Evolutionary conservation across 441 rosid species (phyloP).

Genomic region (Francoa sonchifolia): DNA sequence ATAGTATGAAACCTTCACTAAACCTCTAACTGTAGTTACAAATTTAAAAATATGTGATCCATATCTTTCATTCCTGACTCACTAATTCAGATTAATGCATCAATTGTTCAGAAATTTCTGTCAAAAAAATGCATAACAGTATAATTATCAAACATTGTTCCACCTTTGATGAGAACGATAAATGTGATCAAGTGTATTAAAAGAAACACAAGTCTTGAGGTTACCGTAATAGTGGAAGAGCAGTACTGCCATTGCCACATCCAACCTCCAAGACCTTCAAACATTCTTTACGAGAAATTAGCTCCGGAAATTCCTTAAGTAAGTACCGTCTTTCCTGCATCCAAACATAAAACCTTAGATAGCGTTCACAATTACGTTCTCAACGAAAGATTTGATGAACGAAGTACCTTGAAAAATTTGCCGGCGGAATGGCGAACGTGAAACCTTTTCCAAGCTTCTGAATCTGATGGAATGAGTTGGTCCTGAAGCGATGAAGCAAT

Average conservation of each 20-base stretch:
- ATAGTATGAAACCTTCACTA: neutral
- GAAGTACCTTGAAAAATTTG: slow-evolving; percentile 75
- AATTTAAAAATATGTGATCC: neutral
- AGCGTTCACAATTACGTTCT: neutral
- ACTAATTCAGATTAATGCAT: too few relatives aligned
- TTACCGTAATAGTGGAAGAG: slow-evolving; percentile 69
- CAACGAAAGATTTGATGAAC: neutral
- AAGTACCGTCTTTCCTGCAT: slow-evolving; percentile 78
- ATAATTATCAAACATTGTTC: neutral
- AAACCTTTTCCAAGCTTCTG: slow-evolving; percentile 61
- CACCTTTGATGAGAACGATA: neutral
- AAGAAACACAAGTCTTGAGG: slow-evolving; percentile 1
- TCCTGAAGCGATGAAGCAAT: neutral
- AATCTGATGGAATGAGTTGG: slow-evolving; percentile 13
- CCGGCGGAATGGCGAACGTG: slow-evolving; percentile 69
- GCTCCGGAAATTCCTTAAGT: slow-evolving; percentile 79
- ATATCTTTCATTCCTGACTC: too few relatives aligned
- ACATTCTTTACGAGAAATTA: slow-evolving; percentile 35
- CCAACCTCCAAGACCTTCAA: slow-evolving; percentile 74
- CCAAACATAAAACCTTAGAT: neutral
- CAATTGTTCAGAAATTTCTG: too few relatives aligned
- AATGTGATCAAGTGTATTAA: neutral
- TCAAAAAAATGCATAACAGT: neutral
- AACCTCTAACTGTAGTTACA: neutral
- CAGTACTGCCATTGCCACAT: slow-evolving; percentile 84